A percentile compares a stretch with the other conserved stretches of the same genome.
Conservation (phyloP, 2,329 filamentous ascomycete species). For the Ascochyta rabiei region DNA sequence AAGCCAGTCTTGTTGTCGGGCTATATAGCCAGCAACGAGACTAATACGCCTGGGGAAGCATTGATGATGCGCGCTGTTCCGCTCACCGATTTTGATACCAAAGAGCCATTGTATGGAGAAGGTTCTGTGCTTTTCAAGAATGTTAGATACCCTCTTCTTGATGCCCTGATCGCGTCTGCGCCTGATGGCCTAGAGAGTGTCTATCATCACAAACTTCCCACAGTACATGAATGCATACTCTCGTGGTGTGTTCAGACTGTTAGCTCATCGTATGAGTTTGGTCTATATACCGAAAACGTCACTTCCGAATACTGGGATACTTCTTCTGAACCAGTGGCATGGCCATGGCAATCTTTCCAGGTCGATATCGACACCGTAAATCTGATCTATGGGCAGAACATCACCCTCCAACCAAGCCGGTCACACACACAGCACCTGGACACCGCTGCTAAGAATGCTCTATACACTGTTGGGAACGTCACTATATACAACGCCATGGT, state of each 20-base stretch:
- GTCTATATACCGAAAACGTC: conserved; percentile 27
- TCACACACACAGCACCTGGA: neutral
- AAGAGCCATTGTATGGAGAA: conserved; percentile 2
- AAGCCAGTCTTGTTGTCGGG: conserved; percentile 27
- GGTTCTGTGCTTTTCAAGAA: conserved; percentile 30
- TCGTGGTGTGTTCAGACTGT: conserved; percentile 41
- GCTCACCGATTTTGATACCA: neutral
- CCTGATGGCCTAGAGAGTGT: conserved; percentile 8
- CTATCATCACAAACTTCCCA: conserved; percentile 13
- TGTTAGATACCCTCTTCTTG: conserved; percentile 21
- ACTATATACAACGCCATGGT: conserved; percentile 4
- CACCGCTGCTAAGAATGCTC: neutral
- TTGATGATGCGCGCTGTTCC: conserved; percentile 23
- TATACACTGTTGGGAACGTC: conserved; percentile 16
- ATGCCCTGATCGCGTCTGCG: conserved; percentile 22
- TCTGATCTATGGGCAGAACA: conserved; percentile 11
- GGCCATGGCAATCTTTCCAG: neutral
- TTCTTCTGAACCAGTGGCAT: conserved; percentile 16
- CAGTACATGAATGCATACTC: conserved; percentile 28
- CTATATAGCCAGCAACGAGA: conserved; percentile 3
- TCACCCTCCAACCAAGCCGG: conserved; percentile 10
- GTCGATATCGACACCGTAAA: no score
- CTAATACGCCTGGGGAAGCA: conserved; percentile 6
- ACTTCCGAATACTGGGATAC: conserved; percentile 2
- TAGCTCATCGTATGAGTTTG: conserved; percentile 25